Evolutionary conservation across 2,329 filamentous ascomycete species (phyloP), one percentile per base, ranked within the genome.

Genomic region (Diaporthe helianthi): DNA sequence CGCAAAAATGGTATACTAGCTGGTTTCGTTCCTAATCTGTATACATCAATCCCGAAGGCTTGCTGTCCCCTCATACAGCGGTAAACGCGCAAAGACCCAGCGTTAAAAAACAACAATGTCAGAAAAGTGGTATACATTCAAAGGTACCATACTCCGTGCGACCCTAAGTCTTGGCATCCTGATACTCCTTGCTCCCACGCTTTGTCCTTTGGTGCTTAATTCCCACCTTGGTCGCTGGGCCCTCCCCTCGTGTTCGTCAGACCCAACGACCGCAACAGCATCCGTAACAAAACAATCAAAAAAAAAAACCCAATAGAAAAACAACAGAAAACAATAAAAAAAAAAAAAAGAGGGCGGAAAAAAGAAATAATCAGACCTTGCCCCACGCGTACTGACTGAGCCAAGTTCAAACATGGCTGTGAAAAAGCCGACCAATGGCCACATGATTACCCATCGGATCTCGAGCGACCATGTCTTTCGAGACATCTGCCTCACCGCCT

Each of bases 401-500:
- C 41, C 58, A 9, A 17, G 10, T 17, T 10, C 17, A 36, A 49
- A 3, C 26, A 33, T 22, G 41, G 36, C 12, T 24, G 13, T 19
- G 24, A 22, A 24, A 29, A 33, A 36, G 17, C 44, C 44, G 10
- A 24, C 13, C 36, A 17, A 38, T 13, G 36, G 17, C 36, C 12
- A 15, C n/a, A n/a, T n/a, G n/a, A n/a, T n/a, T n/a, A n/a, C n/a
- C n/a, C n/a, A n/a, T n/a, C n/a, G n/a, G n/a, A n/a, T n/a, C n/a
- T n/a, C n/a, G n/a, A n/a, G n/a, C n/a, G n/a, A n/a, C n/a, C n/a
- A n/a, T n/a, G n/a, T n/a, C n/a, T n/a, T n/a, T n/a, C n/a, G n/a
- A 38, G 36, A 38, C 13, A 38, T 22, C 31, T 58, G 41, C 13
- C 54, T 46, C 8, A 51, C 17, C 17, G n/a, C 49, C 84, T 84